Percentiles rank a stretch among this genome's conserved stretches.
phyloP scores from a whole-genome alignment of 1,284 basidiomycete species.

The Tilletia horrida region DNA sequence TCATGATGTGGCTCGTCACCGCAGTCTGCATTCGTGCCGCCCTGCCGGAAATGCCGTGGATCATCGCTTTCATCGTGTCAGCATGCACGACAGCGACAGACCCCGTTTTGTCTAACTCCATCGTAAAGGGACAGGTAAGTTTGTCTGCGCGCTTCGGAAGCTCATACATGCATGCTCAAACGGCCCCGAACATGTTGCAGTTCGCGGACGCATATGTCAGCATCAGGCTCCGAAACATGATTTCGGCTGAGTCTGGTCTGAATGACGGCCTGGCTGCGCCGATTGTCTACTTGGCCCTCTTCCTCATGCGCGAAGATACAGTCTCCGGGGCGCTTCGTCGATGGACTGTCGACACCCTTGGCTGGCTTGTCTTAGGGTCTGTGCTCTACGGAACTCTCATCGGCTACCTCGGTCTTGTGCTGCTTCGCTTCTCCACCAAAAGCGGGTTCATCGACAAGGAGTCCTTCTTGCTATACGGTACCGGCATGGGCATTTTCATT shows the following conservation, averaged over 20 bases:
- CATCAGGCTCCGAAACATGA: slow-evolving; percentile 41
- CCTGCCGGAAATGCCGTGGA: slow-evolving; percentile 35
- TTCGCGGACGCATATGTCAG: slow-evolving; percentile 49
- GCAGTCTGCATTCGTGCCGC: slow-evolving; percentile 34
- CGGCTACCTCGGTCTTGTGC: slow-evolving; percentile 32
- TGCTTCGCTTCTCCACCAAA: slow-evolving; percentile 39
- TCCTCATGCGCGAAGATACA: slow-evolving; percentile 32
- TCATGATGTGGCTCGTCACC: slow-evolving; percentile 41
- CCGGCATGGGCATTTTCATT: slow-evolving; percentile 41
- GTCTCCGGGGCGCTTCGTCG: slow-evolving; percentile 30
- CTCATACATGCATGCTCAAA: too few relatives aligned
- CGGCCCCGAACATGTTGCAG: neutral
- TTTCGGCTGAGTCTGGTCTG: slow-evolving; percentile 46
- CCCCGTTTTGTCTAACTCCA: slow-evolving; percentile 42
- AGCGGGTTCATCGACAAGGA: slow-evolving; percentile 46
- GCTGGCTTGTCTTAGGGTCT: slow-evolving; percentile 36
- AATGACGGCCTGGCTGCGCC: slow-evolving; percentile 47
- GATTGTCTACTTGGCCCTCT: slow-evolving; percentile 42
- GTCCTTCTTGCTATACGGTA: slow-evolving; percentile 41
- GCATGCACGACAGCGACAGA: slow-evolving; percentile 43
- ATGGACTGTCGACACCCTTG: slow-evolving; percentile 35
- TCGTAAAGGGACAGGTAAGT: slow-evolving; percentile 34
- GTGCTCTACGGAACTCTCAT: slow-evolving; percentile 35
- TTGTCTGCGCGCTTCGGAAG: too few relatives aligned
- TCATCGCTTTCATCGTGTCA: slow-evolving; percentile 37